phyloP scores from a whole-genome alignment of 2,329 filamentous ascomycete genomes.

The Venturia nashicola region DNA sequence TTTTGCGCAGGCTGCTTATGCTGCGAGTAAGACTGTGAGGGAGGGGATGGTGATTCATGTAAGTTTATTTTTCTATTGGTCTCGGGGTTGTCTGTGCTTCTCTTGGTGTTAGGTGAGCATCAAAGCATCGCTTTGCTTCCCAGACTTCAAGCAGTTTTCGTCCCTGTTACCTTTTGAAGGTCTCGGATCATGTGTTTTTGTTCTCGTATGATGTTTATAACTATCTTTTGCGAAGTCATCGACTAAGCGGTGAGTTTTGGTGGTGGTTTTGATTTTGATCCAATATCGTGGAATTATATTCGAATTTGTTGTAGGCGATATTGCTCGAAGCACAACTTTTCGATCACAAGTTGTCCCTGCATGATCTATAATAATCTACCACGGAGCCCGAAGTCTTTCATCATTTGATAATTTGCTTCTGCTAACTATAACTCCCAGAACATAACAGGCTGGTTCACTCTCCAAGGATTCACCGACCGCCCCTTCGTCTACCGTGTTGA shows the following conservation, averaged over 20 bases:
- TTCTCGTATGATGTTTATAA: too few species aligned
- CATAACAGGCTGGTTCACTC: slow-evolving; percentile 40
- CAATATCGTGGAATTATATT: background rate
- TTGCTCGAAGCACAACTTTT: background rate
- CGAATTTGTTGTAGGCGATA: background rate
- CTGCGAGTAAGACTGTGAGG: slow-evolving; percentile 40
- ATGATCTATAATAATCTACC: too few species aligned
- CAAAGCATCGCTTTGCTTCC: too few species aligned
- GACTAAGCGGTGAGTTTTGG: background rate
- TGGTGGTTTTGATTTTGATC: background rate
- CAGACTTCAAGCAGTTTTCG: too few species aligned
- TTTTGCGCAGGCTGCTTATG: slow-evolving; percentile 45
- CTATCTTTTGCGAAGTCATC: too few species aligned
- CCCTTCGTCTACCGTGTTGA: slow-evolving; percentile 41
- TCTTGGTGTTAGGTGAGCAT: too few species aligned
- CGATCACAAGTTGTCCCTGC: background rate
- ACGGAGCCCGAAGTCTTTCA: background rate
- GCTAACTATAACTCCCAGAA: slow-evolving; percentile 23
- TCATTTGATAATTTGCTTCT: background rate
- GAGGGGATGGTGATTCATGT: slow-evolving; percentile 41
- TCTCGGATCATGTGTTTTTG: too few species aligned
- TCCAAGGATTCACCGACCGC: slow-evolving; percentile 32
- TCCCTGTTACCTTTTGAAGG: too few species aligned
- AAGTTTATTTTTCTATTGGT: slow-evolving; percentile 13
- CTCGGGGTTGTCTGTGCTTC: too few species aligned